These are phyloP conservation scores for Patellifolia procumbens DNA, from an alignment of 179 eudicot genomes.

Conservation along the genomic window DNA sequence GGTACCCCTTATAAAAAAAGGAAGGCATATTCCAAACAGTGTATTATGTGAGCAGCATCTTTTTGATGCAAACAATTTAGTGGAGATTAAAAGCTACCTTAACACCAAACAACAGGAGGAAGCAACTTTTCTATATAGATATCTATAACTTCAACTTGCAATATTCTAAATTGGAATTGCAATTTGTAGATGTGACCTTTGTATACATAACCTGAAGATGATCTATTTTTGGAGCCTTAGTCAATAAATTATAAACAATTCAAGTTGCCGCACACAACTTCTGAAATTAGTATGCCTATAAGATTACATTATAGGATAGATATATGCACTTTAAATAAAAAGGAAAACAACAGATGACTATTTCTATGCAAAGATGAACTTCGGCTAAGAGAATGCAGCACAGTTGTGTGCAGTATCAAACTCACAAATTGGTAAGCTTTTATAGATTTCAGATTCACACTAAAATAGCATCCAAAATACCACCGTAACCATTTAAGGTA, in stretches of 20 bases:
- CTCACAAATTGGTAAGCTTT: not conserved
- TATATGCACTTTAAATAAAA: not conserved
- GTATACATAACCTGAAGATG: constrained; percentile 22
- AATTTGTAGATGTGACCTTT: constrained; percentile 23
- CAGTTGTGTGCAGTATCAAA: not conserved
- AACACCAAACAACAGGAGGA: constrained; percentile 14
- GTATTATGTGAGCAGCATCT: constrained; percentile 22
- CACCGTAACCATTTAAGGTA: no score
- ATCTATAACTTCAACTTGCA: constrained; percentile 21
- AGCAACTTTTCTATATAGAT: constrained; percentile 20
- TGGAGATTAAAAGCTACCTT: constrained; percentile 8
- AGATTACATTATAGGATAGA: constrained; percentile 8
- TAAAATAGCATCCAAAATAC: no score
- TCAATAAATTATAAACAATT: constrained; percentile 12
- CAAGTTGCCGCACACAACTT: constrained; percentile 25
- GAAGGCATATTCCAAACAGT: constrained; percentile 31
- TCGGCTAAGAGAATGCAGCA: constrained; percentile 9
- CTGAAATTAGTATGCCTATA: not conserved
- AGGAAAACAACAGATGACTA: not conserved
- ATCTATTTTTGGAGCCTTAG: not conserved
- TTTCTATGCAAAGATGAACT: not conserved
- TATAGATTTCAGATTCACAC: not conserved
- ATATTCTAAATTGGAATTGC: constrained; percentile 12
- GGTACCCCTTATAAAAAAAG: constrained; percentile 16
- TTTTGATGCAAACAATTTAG: constrained; percentile 6